Conservation (phyloP, 352 stramenopile genomes). For the Pythium utonaiense region DNA sequence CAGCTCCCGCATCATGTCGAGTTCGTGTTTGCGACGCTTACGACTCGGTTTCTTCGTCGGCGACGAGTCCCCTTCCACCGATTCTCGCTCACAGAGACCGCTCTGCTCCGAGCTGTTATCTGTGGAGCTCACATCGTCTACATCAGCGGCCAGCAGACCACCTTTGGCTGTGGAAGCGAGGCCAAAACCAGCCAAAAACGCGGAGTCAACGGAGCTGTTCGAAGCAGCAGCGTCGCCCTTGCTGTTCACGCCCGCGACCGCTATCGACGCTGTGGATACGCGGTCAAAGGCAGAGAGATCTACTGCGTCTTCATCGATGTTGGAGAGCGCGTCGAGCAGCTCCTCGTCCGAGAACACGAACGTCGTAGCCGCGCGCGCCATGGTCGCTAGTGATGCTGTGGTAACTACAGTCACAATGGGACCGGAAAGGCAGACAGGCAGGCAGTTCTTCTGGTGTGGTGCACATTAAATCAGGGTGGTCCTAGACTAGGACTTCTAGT, state of each 20-base stretch:
- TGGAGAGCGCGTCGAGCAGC: conserved; percentile 44
- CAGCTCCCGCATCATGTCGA: conserved; percentile 45
- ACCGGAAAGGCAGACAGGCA: no score
- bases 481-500: neutral
- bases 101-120: conserved; percentile 17
- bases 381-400: no score
- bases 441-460: neutral
- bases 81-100: conserved; percentile 2
- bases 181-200: neutral
- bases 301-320: conserved; percentile 20
- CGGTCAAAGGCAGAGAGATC: conserved; percentile 2
- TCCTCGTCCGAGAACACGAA: conserved; percentile 43
- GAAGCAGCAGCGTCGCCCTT: no score
- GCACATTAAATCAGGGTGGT: neutral
- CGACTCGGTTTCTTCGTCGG: conserved; percentile 36
- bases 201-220: no score
- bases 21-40: conserved; percentile 50
- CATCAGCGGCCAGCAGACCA: neutral
- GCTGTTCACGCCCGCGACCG: neutral
- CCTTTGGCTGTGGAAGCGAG: neutral
- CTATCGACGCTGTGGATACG: neutral
- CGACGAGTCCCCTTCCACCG: neutral
- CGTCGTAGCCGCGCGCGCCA: conserved; percentile 8
- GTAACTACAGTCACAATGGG: no score
- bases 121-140: neutral